phyloP scores from a whole-genome alignment of 164 flowering plant species.

The Vitis amurensis region DNA sequence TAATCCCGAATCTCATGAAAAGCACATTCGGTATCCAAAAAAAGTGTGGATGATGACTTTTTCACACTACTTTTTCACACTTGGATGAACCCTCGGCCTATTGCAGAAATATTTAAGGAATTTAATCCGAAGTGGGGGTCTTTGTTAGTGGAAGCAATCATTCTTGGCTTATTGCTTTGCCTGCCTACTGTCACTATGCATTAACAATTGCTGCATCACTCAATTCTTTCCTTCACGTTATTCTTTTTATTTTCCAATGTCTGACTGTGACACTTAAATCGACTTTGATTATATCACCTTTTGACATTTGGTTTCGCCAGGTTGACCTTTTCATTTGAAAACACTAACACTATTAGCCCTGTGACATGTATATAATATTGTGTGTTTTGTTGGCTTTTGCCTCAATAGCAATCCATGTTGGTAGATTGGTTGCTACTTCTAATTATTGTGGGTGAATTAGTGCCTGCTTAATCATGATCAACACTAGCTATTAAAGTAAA shows the following conservation, averaged over 20 bases:
- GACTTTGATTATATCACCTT: constrained; percentile 10
- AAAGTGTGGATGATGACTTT: not conserved
- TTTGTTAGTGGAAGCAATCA: constrained; percentile 15
- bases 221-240: not conserved
- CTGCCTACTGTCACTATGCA: too few relatives aligned
- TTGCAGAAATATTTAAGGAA: not conserved
- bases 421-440: not conserved
- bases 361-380: not conserved
- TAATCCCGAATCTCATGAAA: not conserved
- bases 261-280: constrained; percentile 15
- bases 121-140: constrained; percentile 4
- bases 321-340: constrained; percentile 10
- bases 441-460: constrained; percentile 5
- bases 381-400: not conserved
- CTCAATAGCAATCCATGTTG: constrained; percentile 1
- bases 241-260: not conserved
- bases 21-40: not conserved
- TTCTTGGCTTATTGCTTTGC: constrained; percentile 1
- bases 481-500: not conserved
- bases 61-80: not conserved
- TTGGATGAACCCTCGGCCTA: not conserved
- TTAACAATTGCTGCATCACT: not conserved
- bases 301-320: not conserved
- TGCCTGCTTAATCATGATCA: constrained; percentile 20
- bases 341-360: constrained; percentile 9